Evolutionary conservation across 352 stramenopile genomes (phyloP).

Genomic region (Elongisporangium undulatum): DNA sequence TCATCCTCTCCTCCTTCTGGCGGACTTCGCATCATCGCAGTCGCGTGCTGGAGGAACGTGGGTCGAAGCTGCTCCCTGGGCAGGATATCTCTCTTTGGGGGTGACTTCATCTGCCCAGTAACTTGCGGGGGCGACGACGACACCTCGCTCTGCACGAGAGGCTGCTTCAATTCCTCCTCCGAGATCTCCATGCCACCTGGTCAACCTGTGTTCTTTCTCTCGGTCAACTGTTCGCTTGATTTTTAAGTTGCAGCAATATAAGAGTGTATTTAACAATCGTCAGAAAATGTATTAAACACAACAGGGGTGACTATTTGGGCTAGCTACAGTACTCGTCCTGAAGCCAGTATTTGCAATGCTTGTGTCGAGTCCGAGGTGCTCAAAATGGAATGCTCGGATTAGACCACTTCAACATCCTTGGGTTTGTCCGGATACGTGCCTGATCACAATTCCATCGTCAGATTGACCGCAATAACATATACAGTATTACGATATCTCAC

Average conservation of each 20-base stretch:
- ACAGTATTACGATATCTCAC: conserved; percentile 9
- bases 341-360: neutral
- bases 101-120: neutral
- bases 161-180: conserved; percentile 74
- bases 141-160: conserved; percentile 37
- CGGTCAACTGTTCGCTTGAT: too few relatives aligned
- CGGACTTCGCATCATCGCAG: conserved; percentile 14
- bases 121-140: conserved; percentile 5
- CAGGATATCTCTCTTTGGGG: neutral
- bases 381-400: neutral
- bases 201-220: conserved; percentile 7
- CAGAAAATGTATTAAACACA: neutral
- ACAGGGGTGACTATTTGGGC: neutral
- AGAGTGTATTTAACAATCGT: neutral
- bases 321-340: neutral
- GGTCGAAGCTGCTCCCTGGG: conserved; percentile 9
- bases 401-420: conserved; percentile 35
- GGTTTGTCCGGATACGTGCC: conserved; percentile 1
- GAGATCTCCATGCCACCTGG: conserved; percentile 51
- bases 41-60: conserved; percentile 1
- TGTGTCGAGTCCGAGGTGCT: neutral
- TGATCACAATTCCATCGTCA: neutral
- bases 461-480: neutral
- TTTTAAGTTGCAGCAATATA: neutral
- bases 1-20: conserved; percentile 39